These are phyloP conservation scores for Claviceps fusiformis DNA, from an alignment of 2,329 filamentous ascomycete genomes.

Conservation along the genomic window DNA sequence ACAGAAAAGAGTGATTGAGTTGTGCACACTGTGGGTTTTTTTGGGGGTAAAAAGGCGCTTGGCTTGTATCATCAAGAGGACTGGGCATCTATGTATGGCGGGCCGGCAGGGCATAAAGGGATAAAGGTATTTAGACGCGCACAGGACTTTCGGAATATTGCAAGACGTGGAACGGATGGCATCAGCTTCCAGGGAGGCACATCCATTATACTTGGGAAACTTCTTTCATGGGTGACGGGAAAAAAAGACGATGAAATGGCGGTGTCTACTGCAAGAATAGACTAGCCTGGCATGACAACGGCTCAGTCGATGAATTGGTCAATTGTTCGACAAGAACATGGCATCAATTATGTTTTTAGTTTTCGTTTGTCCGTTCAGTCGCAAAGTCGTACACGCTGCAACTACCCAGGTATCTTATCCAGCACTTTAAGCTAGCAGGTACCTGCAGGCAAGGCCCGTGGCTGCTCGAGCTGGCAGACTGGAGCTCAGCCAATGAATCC, in stretches of 20 bases:
- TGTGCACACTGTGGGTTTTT: not conserved
- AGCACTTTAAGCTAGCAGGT: too few species aligned
- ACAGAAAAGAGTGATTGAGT: not conserved
- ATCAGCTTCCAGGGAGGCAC: not conserved
- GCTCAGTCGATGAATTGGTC: not conserved
- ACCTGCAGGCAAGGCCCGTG: too few species aligned
- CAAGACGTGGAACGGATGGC: not conserved
- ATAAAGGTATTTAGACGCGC: not conserved
- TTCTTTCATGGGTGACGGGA: not conserved
- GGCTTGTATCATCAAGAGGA: constrained; percentile 1
- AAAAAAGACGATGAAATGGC: not conserved
- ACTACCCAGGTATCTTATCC: too few species aligned
- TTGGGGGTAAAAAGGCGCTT: not conserved
- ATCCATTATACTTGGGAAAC: not conserved
- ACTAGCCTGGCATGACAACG: not conserved
- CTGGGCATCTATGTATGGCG: not conserved
- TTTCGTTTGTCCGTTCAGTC: not conserved
- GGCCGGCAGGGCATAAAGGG: constrained; percentile 1
- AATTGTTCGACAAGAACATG: not conserved
- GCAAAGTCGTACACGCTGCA: too few species aligned
- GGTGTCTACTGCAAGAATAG: not conserved
- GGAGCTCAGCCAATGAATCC: not conserved
- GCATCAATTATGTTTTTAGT: not conserved
- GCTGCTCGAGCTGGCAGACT: not conserved
- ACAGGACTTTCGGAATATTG: not conserved